Base-by-base conservation (phyloP, 495 filamentous ascomycete genomes). In the Aspergillus mulundensis region DNA sequence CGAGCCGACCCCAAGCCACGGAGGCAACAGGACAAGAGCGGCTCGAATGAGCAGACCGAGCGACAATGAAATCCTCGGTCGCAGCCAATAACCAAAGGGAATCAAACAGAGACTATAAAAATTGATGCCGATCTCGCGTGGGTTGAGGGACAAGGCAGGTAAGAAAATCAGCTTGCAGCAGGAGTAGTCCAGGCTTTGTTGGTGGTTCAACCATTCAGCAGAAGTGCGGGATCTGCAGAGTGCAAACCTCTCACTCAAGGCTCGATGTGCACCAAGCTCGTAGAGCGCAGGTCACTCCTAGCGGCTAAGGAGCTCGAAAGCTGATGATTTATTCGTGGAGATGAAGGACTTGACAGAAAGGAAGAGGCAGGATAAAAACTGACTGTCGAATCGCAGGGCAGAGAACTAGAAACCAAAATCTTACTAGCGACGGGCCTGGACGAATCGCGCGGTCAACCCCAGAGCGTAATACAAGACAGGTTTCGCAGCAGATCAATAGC, bases 171-270 rank as follows among this genome's bases (percentile, higher is more conserved):
- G 54, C 46, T 49, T 56, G 16, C 3, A 39, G 43, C 45, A 39
- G 34, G 44, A 48, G 36, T 50, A 28, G 46, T 25, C 23, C 36
- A 38, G n/a, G 38, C 54, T 50, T 49, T 14, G 54, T 25, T 34
- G 47, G 36, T 34, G 47, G 32, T 36, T 7, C 11, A 36, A 14
- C 18, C 30, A 16, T 50, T 50, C 48, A 50, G 48, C 48, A 39
- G n/a, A 50, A 41, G 38, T 48, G 53, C 44, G 49, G 49, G 58
- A 61, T 61, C 58, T 56, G 50, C 58, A 57, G 44, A 41, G 38
- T 12, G 38, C 53, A 42, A 41, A 53, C 38, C n/a, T n/a, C n/a
- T n/a, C n/a, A n/a, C n/a, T 42, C 21, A 21, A 46, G 12, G 28
- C 8, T 28, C 42, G 46, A n/a, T 38, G 39, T 30, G 24, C 50